phyloP scores from a whole-genome alignment of 805 yeast genomes.

The Candida tammaniensis region DNA sequence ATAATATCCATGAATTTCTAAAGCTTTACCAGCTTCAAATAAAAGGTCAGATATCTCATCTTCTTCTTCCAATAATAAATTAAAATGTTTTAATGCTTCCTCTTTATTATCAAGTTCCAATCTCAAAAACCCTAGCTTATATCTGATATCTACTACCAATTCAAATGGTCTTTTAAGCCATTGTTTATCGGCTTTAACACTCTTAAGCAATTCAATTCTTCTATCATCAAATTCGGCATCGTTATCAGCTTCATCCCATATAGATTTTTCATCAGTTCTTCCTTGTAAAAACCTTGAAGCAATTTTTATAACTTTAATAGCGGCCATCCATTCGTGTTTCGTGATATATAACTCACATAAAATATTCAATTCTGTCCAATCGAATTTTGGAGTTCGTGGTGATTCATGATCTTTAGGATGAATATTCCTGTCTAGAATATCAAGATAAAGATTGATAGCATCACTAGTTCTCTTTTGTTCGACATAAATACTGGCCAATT shows the following conservation, averaged over 20 bases:
- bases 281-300: constrained; percentile 82
- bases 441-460: constrained; percentile 69
- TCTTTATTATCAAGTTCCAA: constrained; percentile 57
- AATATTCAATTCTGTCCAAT: constrained; percentile 87
- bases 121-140: constrained; percentile 74
- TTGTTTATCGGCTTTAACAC: constrained; percentile 18
- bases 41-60: constrained; percentile 72
- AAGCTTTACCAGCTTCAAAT: constrained; percentile 69
- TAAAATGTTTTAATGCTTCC: constrained; percentile 75
- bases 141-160: constrained; percentile 84
- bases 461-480: constrained; percentile 63
- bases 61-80: constrained; percentile 52
- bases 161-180: constrained; percentile 24
- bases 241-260: constrained; percentile 59
- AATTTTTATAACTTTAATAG: constrained; percentile 61
- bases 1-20: constrained; percentile 66
- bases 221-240: constrained; percentile 86
- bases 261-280: constrained; percentile 57
- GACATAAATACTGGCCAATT: constrained; percentile 50
- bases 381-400: constrained; percentile 49
- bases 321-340: constrained; percentile 60
- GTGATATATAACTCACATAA: constrained; percentile 75
- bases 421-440: constrained; percentile 59
- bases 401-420: constrained; percentile 16
- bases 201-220: constrained; percentile 39